Conservation (phyloP, 139 green algal genomes). For the Chlorella sp. region DNA sequence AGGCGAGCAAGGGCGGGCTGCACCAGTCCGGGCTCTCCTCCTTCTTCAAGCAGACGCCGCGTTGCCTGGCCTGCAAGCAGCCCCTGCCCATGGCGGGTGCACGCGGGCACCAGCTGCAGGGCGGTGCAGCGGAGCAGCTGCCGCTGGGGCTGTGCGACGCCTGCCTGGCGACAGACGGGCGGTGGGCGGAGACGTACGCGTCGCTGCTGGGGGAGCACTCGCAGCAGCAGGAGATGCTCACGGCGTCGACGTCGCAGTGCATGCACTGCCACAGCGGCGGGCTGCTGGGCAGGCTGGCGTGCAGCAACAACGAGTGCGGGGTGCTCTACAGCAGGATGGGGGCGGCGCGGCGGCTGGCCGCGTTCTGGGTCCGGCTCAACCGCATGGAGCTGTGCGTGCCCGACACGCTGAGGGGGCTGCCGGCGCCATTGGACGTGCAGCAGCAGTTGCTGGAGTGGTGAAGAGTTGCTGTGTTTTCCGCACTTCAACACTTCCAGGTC, state of each 20-base stretch:
- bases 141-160: slow-evolving; percentile 37
- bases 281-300: slow-evolving; percentile 37
- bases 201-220: slow-evolving; percentile 9
- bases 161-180: slow-evolving; percentile 8
- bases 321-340: slow-evolving; percentile 43
- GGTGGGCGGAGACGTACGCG: slow-evolving; percentile 18
- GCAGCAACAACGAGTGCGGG: slow-evolving; percentile 63
- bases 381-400: not conserved
- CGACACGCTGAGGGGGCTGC: no score
- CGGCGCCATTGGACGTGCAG: no score
- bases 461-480: no score
- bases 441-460: no score
- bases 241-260: slow-evolving; percentile 27
- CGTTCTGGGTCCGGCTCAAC: not conserved
- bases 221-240: slow-evolving; percentile 4
- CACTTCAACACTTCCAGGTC: no score
- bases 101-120: no score
- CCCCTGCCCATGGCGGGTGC: not conserved
- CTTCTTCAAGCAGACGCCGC: slow-evolving; percentile 37
- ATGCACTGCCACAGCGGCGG: slow-evolving; percentile 56
- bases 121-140: not conserved
- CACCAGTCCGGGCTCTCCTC: slow-evolving; percentile 24
- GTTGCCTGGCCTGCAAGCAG: slow-evolving; percentile 48
- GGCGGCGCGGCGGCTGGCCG: slow-evolving; percentile 9
- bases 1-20: not conserved